Conservation (phyloP, 352 stramenopile genomes). For the Achlya hypogyna region DNA sequence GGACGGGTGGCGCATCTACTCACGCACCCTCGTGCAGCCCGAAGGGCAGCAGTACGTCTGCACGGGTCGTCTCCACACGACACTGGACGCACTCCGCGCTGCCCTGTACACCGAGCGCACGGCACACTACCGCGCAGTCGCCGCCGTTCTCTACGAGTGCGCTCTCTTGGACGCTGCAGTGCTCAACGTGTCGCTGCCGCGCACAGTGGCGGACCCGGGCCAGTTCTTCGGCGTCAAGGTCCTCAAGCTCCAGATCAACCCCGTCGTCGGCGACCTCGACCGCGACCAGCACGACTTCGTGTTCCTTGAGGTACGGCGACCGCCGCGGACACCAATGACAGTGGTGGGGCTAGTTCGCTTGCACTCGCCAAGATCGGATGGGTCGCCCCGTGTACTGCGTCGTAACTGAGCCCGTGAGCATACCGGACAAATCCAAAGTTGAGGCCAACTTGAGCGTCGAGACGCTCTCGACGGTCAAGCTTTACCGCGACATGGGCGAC, state of each 20-base stretch:
- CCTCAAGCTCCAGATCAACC: background rate
- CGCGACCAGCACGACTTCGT: background rate
- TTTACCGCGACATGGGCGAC: background rate
- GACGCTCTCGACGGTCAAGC: slow-evolving; percentile 7
- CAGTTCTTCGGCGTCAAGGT: slow-evolving; percentile 11
- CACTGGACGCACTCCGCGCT: background rate
- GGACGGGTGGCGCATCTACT: slow-evolving; percentile 9
- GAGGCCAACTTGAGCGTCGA: background rate
- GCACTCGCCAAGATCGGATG: background rate
- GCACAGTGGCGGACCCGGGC: background rate
- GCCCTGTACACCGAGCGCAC: slow-evolving; percentile 2
- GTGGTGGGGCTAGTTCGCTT: background rate
- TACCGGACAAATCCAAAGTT: background rate
- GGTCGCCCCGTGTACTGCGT: slow-evolving; percentile 2
- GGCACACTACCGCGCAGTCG: background rate
- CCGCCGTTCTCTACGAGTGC: background rate
- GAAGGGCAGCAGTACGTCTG: slow-evolving; percentile 1
- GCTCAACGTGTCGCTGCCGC: background rate
- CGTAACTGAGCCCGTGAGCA: background rate
- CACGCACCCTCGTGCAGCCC: background rate
- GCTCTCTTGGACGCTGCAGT: background rate
- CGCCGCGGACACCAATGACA: background rate
- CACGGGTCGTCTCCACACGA: background rate
- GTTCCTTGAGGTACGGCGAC: background rate
- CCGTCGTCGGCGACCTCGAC: background rate